Conservation (phyloP, 805 yeast species). For the Lipomyces sp. region DNA sequence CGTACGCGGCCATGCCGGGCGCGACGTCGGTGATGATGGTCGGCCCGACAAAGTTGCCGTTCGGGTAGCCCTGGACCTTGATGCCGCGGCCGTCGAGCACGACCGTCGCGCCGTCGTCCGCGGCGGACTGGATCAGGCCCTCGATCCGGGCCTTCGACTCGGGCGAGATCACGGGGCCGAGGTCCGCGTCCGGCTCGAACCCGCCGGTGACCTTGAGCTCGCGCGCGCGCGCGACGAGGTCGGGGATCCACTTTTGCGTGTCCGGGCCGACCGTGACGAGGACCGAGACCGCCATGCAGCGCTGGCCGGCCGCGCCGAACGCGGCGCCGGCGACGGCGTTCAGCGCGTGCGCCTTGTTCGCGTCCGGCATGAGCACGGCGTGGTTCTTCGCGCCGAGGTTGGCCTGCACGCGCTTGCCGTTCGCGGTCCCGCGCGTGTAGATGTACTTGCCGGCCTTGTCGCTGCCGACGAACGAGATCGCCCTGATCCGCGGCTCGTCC, state of each 20-base stretch:
- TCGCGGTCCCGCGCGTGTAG: conserved; percentile 58
- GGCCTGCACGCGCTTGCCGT: conserved; percentile 74
- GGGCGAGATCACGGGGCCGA: conserved; percentile 72
- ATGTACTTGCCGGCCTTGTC: conserved; percentile 76
- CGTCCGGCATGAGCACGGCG: conserved; percentile 68
- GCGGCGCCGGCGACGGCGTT: conserved; percentile 71
- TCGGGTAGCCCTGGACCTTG: conserved; percentile 48
- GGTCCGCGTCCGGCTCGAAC: conserved; percentile 56
- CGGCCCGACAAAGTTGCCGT: conserved; percentile 71
- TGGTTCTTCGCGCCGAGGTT: conserved; percentile 80
- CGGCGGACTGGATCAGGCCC: conserved; percentile 56
- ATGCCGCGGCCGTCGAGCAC: conserved; percentile 61
- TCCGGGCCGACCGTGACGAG: conserved; percentile 67
- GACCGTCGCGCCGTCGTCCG: conserved; percentile 59
- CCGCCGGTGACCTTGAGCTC: conserved; percentile 62
- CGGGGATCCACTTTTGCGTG: conserved; percentile 60
- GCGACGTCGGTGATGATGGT: conserved; percentile 59
- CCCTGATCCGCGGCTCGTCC: conserved; percentile 71
- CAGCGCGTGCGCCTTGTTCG: conserved; percentile 59
- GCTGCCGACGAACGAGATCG: conserved; percentile 75
- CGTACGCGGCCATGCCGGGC: conserved; percentile 69
- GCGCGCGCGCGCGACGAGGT: conserved; percentile 56
- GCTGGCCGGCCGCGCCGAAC: conserved; percentile 82
- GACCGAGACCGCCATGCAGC: conserved; percentile 76
- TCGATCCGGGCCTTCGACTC: conserved; percentile 53